Base-by-base conservation (phyloP, 805 yeast species). In the Jamesozyma spencerorum region DNA sequence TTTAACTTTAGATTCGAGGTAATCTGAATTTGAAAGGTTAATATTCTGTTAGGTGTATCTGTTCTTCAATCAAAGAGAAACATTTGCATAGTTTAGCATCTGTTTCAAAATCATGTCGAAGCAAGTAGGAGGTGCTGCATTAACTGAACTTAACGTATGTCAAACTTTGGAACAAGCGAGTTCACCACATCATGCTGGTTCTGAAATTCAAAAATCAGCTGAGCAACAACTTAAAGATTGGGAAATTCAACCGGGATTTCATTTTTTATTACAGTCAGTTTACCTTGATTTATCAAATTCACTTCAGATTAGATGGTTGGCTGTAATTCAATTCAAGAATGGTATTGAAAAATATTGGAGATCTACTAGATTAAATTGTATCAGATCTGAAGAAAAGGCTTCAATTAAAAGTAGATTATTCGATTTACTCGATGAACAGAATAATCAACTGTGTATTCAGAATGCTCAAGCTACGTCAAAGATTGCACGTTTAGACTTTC, bases 321-420 rank as follows among this genome's bases (percentile, higher is more conserved):
- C 95, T 0, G 71, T 86, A 1, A 90, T 90, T 32, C 83, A 82
- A 47, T 77, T 90, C 61, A 90, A 92, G 55, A 90, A 90, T 59
- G 94, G 94, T 1, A 68, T 86, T 17, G 95, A 85, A 14, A 77
- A 74, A 54, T 77, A 76, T 53, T 90, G 98, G 97, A 69, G 96
- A 43, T 67, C 80, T 1, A 69, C 85, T 0, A 68, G 85, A 15
- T 63, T 69, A 27, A 64, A 74, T 45, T 68, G 76, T 0, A 70
- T 81, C 15, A 48, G 70, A 2, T 72, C 70, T 36, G 85, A 81
- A 14, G 97, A 87, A 53, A 90, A 87, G 56, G 45, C 45, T 0
- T 74, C 71, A 36, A 85, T 87, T 36, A 70, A 78, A 43, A 50
- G 63, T 15, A 65, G 80, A 32, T 56, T 85, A 8, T 82, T 86